Evolutionary conservation across 331 rosid genomes (phyloP).

Genomic region (Pyracantha coccinea): DNA sequence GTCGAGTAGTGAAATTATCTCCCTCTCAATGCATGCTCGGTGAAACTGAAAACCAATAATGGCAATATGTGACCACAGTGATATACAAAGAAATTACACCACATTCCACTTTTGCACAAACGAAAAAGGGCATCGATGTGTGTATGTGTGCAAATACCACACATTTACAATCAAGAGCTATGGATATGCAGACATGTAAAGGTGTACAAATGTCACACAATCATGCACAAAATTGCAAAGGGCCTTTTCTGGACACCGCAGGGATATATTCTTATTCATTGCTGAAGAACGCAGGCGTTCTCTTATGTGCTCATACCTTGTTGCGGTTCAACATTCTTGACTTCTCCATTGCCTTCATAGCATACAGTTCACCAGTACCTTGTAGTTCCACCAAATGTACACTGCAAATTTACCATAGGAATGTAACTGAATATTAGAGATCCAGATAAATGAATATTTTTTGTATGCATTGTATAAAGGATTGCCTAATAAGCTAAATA

Average conservation of each 20-base stretch:
- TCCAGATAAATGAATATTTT: not conserved
- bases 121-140: not conserved
- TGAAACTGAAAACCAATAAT: conserved; percentile 61
- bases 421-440: not conserved
- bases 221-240: not conserved
- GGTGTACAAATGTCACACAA: not conserved
- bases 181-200: not conserved
- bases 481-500: not conserved
- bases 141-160: not conserved
- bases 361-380: conserved; percentile 70
- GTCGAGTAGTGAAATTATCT: conserved; percentile 75
- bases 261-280: not conserved
- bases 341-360: conserved; percentile 99
- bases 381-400: conserved; percentile 88
- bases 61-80: conserved; percentile 11
- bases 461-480: not conserved
- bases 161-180: not conserved
- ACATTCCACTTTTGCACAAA: not conserved
- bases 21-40: conserved; percentile 88
- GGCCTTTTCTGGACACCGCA: not conserved
- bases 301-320: conserved; percentile 51
- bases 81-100: not conserved
- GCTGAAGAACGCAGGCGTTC: conserved; percentile 8
- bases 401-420: conserved; percentile 31
- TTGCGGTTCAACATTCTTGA: conserved; percentile 76